Evolutionary conservation across 2,329 filamentous ascomycete genomes (phyloP).

Genomic region (Ascochyta rabiei): DNA sequence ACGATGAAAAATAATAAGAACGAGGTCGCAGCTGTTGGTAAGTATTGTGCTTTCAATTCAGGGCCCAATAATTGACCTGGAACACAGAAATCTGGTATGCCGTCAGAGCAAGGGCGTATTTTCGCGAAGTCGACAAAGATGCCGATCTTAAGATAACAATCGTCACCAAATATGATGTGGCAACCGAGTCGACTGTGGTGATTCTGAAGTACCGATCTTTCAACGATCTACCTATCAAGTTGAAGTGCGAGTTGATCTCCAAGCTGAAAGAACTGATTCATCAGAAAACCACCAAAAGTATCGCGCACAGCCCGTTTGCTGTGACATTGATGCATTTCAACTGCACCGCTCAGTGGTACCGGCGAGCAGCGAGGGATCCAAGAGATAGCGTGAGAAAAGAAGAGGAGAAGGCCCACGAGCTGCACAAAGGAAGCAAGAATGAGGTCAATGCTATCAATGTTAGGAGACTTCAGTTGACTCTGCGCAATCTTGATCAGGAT

Average conservation of each 20-base stretch:
- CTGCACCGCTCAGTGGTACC: slow-evolving; percentile 14
- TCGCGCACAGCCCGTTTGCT: slow-evolving; percentile 11
- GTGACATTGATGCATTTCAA: slow-evolving; percentile 12
- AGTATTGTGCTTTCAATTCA: not conserved
- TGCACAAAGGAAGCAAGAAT: not conserved
- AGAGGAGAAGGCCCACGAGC: slow-evolving; percentile 9
- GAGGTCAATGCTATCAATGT: too few species aligned
- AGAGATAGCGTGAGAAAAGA: slow-evolving; percentile 13
- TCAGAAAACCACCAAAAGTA: not conserved
- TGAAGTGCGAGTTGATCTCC: slow-evolving; percentile 7
- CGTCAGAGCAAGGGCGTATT: slow-evolving; percentile 14
- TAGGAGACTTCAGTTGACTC: not conserved
- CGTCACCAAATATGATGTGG: slow-evolving; percentile 12
- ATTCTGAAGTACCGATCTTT: slow-evolving; percentile 17
- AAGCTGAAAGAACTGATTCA: not conserved
- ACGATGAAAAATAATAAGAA: slow-evolving; percentile 4
- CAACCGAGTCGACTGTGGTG: slow-evolving; percentile 8
- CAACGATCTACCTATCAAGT: slow-evolving; percentile 13
- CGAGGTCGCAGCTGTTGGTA: slow-evolving; percentile 4
- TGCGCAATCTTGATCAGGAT: slow-evolving; percentile 19
- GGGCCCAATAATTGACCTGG: too few species aligned
- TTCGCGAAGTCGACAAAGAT: slow-evolving; percentile 11
- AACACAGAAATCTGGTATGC: slow-evolving; percentile 15
- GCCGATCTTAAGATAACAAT: slow-evolving; percentile 15
- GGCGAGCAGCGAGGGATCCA: slow-evolving; percentile 10